Base-by-base conservation (phyloP, 208 protist genomes). In the Trypanosoma mega region DNA sequence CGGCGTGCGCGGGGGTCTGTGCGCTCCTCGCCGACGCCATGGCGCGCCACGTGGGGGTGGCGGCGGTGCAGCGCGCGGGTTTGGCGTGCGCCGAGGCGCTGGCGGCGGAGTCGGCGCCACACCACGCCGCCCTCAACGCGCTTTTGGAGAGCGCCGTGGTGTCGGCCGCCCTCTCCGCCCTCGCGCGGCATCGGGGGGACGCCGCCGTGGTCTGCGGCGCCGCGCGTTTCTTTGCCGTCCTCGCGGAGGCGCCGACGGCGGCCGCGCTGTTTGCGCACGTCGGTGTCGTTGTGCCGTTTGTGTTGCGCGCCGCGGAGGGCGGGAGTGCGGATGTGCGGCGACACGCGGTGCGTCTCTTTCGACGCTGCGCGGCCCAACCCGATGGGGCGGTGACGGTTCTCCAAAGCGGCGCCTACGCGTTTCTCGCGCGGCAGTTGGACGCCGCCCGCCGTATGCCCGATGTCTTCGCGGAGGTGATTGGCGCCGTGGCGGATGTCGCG, bases 211-310 rank as follows among this genome's bases (percentile, higher is more conserved):
- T 71, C 45, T 52, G 60, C 16, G 66, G 64, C 27, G 72, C 63
- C 0, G 53, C 74, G 12, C 27, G 36, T 6, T 76, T 90, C 37
- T 79, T 89, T 29, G 56, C 75, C 12, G 65, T 60, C 1, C 37
- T 89, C 9, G 80, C 75, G 31, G 61, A 73, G 27, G 49, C 82
- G 18, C 70, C 61, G 30, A 65, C 76, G 9, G 47, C 73, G 34
- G 74, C 79, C 6, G 63, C 82, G 21, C 26, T 87, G 7, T 37
- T 92, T 1, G 68, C 60, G 1, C 74, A 87, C 37, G 67, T 80
- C 39, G 85, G 81, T 48, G 73, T 73, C 45, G 69, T 87, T 37
- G 58, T 86, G 16, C 57, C 26, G 23, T 75, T 68, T 45, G 68
- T 89, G 2, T 36, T 71, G 4, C 23, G n/a, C 4, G 71, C 70